These are phyloP conservation scores for Oryza nivara DNA, from an alignment of 176 grass and related monocot genomes.

Conservation along the genomic window DNA sequence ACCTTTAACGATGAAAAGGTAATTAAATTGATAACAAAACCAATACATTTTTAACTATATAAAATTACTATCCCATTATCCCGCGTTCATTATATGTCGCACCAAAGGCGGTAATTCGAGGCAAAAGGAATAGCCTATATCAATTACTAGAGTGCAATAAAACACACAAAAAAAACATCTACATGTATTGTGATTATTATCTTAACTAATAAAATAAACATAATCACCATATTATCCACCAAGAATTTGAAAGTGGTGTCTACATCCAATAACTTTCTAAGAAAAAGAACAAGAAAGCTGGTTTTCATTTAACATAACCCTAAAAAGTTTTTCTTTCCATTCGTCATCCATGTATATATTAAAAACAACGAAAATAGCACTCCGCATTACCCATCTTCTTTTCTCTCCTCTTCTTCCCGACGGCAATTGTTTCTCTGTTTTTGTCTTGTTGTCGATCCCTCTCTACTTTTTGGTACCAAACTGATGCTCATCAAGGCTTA, in stretches of 20 bases:
- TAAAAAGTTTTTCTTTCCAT: not conserved
- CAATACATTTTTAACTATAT: no score
- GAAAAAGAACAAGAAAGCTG: no score
- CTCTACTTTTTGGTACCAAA: not conserved
- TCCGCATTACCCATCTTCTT: no score
- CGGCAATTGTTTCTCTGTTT: not conserved
- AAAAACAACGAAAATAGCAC: not conserved
- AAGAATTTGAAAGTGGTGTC: not conserved
- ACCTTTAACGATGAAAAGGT: no score
- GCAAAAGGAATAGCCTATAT: not conserved
- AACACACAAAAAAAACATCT: not conserved
- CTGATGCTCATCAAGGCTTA: not conserved
- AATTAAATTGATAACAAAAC: no score
- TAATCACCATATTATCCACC: not conserved
- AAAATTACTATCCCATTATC: not conserved
- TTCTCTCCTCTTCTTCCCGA: no score
- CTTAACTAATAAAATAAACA: not conserved
- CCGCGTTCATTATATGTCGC: not conserved
- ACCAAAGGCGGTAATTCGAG: not conserved
- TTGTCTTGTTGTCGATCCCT: not conserved
- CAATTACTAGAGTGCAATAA: not conserved
- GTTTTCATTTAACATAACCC: no score
- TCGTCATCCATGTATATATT: not conserved
- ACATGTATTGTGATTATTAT: not conserved
- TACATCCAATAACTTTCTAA: not conserved